Evolutionary conservation across 495 filamentous ascomycete genomes (phyloP), one percentile per base, ranked within the genome.

Genomic region (Penicillium mononematosum): DNA sequence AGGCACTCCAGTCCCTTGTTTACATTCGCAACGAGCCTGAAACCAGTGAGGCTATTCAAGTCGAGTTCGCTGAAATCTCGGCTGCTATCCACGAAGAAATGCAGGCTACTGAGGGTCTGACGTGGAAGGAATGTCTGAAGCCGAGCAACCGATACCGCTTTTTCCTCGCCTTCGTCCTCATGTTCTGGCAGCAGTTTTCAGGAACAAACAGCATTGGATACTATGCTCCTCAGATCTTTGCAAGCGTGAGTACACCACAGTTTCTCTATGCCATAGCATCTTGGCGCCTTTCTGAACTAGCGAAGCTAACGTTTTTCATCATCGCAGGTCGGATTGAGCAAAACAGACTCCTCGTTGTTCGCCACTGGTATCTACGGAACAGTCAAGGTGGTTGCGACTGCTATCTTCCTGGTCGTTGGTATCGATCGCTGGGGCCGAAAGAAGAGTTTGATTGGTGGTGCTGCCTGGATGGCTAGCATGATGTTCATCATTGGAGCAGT

Each of bases 401-500:
- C 68, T 14, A 55, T 83, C 31, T 90, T 88, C 78, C 72, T 90
- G 36, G 52, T 85, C 31, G 83, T 89, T 59, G 83, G 85, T 58
- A 87, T 85, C 50, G 88, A 92, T 63, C 81, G 82, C 1, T 78
- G 88, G 20, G 88, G 88, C 9, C 80, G 89, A 4, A 81, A 85
- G 36, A 76, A 81, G 32, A 84, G 82, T 59, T 75, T 94, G 38
- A 76, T 91, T 54, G 86, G 82, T 69, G 90, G 88, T 17, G 83
- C 81, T 4, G 78, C 86, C 38, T 87, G 83, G 36, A 87, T 88
- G 75, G 81, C 78, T 7, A 64, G 79, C 11, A 81, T 82, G 68
- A 90, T 91, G 84, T 86, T 88, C 64, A 88, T 91, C 64, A 86
- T 92, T 58, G 88, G 88, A n/a, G 78, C 91, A 31, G 88, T 92